Evolutionary conservation across 768 basidiomycete species (phyloP).

Genomic region (Fistulinella prunicolor): DNA sequence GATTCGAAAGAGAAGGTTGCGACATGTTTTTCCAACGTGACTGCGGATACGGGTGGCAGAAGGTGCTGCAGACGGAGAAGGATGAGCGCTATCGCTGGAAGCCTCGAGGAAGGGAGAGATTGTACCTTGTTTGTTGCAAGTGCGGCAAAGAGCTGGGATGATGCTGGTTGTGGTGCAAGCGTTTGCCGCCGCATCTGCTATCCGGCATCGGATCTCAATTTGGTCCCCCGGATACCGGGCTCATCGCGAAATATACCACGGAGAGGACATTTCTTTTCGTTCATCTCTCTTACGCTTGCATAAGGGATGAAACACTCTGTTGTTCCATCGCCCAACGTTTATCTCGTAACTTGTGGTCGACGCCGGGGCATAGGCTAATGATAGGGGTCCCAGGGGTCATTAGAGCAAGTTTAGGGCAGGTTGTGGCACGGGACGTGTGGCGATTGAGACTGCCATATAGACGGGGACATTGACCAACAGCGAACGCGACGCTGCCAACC

Average conservation of each 20-base stretch:
- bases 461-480: constrained; percentile 11
- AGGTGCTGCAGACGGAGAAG: neutral
- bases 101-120: neutral
- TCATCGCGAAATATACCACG: neutral
- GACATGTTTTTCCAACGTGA: constrained; percentile 90
- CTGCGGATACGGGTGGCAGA: constrained; percentile 21
- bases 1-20: constrained; percentile 68
- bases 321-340: too few species aligned
- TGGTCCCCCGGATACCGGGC: constrained; percentile 20
- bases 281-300: too few species aligned
- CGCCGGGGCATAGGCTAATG: constrained; percentile 17
- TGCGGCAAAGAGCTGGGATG: constrained; percentile 1
- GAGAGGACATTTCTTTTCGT: neutral
- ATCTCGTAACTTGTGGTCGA: neutral
- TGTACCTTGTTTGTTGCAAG: constrained; percentile 7
- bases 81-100: neutral
- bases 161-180: constrained; percentile 15
- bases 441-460: neutral
- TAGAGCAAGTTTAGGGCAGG: constrained; percentile 28
- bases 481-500: constrained; percentile 23
- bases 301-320: too few species aligned
- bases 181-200: neutral
- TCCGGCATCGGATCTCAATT: neutral
- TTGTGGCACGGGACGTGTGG: neutral
- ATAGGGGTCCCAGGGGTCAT: constrained; percentile 20